Evolutionary conservation across 257 asterid species (phyloP).

Genomic region (Gentiana straminea): DNA sequence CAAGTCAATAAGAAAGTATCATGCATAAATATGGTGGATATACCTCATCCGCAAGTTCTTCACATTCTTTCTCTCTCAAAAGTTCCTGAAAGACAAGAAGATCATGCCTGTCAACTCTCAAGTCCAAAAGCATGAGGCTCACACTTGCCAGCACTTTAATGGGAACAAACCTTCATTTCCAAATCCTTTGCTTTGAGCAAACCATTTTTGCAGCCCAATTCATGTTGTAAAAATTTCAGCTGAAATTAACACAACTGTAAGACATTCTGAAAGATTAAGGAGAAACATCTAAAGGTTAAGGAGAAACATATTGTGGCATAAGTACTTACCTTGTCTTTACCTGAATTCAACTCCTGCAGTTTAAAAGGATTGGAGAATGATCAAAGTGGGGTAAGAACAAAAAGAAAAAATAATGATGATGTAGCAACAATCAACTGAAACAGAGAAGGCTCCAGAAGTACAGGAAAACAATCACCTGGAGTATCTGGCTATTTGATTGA

Average conservation of each 20-base stretch:
- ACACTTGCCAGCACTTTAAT: background rate
- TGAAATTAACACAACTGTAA: constrained; percentile 17
- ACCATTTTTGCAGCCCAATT: constrained; percentile 53
- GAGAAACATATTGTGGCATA: constrained; percentile 1
- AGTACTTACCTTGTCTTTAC: constrained; percentile 55
- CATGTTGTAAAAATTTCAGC: constrained; percentile 59
- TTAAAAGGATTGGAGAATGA: constrained; percentile 11
- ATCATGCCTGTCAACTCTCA: no score
- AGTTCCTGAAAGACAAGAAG: constrained; percentile 26
- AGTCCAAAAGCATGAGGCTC: background rate
- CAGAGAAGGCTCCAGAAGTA: background rate
- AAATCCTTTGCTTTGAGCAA: constrained; percentile 35
- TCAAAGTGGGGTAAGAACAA: background rate
- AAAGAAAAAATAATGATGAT: constrained; percentile 1
- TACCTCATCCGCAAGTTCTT: constrained; percentile 38
- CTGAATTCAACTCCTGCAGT: constrained; percentile 63
- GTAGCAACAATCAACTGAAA: background rate
- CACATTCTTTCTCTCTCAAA: constrained; percentile 8
- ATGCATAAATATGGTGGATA: background rate
- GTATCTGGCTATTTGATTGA: constrained; percentile 40
- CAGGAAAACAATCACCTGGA: constrained; percentile 33
- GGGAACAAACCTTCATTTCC: constrained; percentile 35
- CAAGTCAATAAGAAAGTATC: no score
- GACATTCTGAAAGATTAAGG: background rate
- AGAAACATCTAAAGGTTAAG: no score